Evolutionary conservation across 176 grass and related monocot genomes (phyloP), one percentile per base, ranked within the genome.

Genomic region (Phoenix roebelenii): DNA sequence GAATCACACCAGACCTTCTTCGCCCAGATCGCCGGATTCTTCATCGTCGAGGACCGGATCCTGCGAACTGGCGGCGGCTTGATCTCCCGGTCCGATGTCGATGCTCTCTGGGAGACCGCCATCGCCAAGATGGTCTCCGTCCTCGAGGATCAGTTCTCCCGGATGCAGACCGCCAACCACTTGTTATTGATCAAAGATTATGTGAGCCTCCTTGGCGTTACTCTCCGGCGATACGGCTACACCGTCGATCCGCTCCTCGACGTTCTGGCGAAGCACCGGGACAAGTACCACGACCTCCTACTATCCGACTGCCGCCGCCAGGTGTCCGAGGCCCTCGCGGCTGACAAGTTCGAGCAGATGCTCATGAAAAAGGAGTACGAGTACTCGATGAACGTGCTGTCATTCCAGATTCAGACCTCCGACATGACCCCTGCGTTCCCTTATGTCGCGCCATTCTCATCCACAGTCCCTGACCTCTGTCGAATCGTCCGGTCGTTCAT

Each of bases 361-460:
- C 63, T 98, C 51, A 98, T 98, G 94, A 98, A 86, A 63, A 98
- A 93, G 79, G 94, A 98, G 77, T 98, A 98, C 26, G 94, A 98
- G 50, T 98, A 98, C 74, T 92, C 94, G 25, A 98, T 98, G 94
- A 93, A 98, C 58, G 88, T 98, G 7, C 76, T 92, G 68, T 85
- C 94, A 15, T 98, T 98, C 80, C 87, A 89, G 63, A 92, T 98
- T 63, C 94, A 98, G 76, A 92, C 79, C 60, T 89, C 94, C 16
- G 94, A 93, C 65, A 98, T 98, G 52, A 83, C 72, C 56, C 94
- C 94, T 20, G 94, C 87, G 7, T 98, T 98, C 74, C 94, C 94
- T 25, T 98, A 86, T 57, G 84, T 98, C 16, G 94, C 94, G 4
- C 88, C 82, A 1, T 98, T 98, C 61, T 92, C 87, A 5, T 88